Evolutionary conservation across 805 yeast genomes (phyloP).

Genomic region (Metschnikowia picachoensis): DNA sequence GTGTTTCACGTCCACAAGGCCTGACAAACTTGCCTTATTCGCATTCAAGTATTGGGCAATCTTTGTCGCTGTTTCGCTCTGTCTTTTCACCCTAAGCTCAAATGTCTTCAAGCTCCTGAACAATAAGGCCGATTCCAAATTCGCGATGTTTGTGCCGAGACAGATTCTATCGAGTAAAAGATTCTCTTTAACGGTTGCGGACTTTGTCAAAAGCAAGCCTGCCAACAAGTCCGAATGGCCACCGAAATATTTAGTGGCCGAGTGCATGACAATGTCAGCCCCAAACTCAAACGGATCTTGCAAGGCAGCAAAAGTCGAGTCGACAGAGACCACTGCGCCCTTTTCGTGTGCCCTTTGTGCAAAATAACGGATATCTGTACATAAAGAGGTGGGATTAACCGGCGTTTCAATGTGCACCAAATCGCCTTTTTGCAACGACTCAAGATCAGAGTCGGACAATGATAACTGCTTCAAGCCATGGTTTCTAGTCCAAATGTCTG

Average conservation of each 20-base stretch:
- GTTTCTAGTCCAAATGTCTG: slow-evolving; percentile 58
- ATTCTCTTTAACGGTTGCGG: slow-evolving; percentile 38
- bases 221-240: slow-evolving; percentile 93
- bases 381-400: slow-evolving; percentile 75
- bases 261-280: slow-evolving; percentile 86
- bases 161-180: slow-evolving; percentile 61
- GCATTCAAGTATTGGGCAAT: slow-evolving; percentile 58
- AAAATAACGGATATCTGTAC: slow-evolving; percentile 56
- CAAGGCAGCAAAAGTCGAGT: slow-evolving; percentile 89
- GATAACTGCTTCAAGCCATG: slow-evolving; percentile 48
- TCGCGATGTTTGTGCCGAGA: slow-evolving; percentile 77
- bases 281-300: slow-evolving; percentile 78
- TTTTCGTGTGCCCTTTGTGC: slow-evolving; percentile 70
- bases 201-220: slow-evolving; percentile 72
- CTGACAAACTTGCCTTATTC: slow-evolving; percentile 46
- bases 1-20: slow-evolving; percentile 55
- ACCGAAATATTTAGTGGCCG: slow-evolving; percentile 90
- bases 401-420: slow-evolving; percentile 84
- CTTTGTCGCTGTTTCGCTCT: slow-evolving; percentile 56
- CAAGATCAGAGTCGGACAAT: slow-evolving; percentile 32
- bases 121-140: slow-evolving; percentile 70
- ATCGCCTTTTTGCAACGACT: slow-evolving; percentile 62
- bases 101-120: slow-evolving; percentile 79
- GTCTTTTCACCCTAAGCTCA: slow-evolving; percentile 66
- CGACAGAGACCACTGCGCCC: slow-evolving; percentile 72